These are phyloP conservation scores for Pseudogymnoascus sp. DNA, from an alignment of 2,329 filamentous ascomycete genomes.

Conservation along the genomic window DNA sequence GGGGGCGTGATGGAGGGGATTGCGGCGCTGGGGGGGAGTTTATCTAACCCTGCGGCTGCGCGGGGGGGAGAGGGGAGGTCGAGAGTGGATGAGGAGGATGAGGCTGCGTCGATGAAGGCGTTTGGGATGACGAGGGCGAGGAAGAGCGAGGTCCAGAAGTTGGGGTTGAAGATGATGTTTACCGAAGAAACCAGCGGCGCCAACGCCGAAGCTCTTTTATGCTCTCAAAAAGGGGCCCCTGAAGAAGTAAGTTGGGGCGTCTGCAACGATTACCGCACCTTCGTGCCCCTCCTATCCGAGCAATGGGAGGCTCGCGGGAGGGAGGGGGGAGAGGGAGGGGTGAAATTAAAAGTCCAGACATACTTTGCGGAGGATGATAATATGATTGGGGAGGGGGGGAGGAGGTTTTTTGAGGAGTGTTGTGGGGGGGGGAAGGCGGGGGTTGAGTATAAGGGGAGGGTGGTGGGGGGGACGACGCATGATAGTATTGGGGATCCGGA, in stretches of 20 bases:
- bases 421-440: slow-evolving; percentile 27
- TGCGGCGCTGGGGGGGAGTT: slow-evolving; percentile 10
- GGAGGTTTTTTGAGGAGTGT: slow-evolving; percentile 34
- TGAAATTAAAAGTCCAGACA: slow-evolving; percentile 18
- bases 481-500: slow-evolving; percentile 23
- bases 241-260: slow-evolving; percentile 11
- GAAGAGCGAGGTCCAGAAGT: slow-evolving; percentile 14
- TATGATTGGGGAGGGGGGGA: slow-evolving; percentile 34
- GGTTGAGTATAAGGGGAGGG: slow-evolving; percentile 28
- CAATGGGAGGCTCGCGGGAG: no score
- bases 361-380: slow-evolving; percentile 33
- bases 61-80: slow-evolving; percentile 3
- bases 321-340: slow-evolving; percentile 2
- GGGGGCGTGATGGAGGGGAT: slow-evolving; percentile 12
- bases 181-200: slow-evolving; percentile 21
- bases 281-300: slow-evolving; percentile 14
- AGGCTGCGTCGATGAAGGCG: slow-evolving; percentile 12
- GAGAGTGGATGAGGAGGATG: slow-evolving; percentile 10
- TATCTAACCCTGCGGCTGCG: not conserved
- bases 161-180: slow-evolving; percentile 17
- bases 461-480: slow-evolving; percentile 31
- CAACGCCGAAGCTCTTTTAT: slow-evolving; percentile 24
- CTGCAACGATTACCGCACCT: slow-evolving; percentile 18
- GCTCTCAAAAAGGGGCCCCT: slow-evolving; percentile 19
- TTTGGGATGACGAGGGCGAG: slow-evolving; percentile 17